Evolutionary conservation across 2,329 filamentous ascomycete genomes (phyloP), one percentile per base, ranked within the genome.

Genomic region (Fusarium sp.): DNA sequence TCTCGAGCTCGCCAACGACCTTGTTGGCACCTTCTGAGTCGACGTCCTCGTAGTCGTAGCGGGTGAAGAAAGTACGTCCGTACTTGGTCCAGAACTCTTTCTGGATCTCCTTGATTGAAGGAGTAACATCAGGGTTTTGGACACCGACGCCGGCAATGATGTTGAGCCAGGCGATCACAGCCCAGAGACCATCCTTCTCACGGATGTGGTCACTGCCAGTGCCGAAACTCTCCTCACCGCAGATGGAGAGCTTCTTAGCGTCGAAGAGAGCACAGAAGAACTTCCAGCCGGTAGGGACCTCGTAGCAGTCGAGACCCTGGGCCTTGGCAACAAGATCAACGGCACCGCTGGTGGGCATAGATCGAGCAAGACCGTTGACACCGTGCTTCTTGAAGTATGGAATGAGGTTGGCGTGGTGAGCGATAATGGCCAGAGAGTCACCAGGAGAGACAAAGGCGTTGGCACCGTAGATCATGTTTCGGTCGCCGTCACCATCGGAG

Each of bases 381-480:
- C 96, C 95, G 79, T 98, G 92, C 84, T 96, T 94, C 86, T 95
- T 91, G 89, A 99, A 99, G 85, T 97, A 99, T 61, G 96, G 96
- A 75, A 99, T 99, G 63, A 97, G 89, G 75, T 97, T 89, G 72
- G 96, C 94, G 79, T 99, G 91, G 85, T 99, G 96, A 48, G 96
- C 94, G 77, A 99, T 99, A 79, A 99, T 99, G 76, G 96, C 96
- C 75, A 99, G 86, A 76, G 93, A 97, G 85, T 99, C 96, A 77
- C 96, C 96, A 9, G 96, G 96, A 9, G 95, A 98, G 65, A 99
- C 96, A 77, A 99, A 99, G 44, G 92, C 90, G 76, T 96, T 95
- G 71, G 95, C 94, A 67, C 96, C 96, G 82, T 99, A 99, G 78
- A 99, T 99, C 96, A 99, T 99, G 89, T 99, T 99, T 74, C 96